Conservation (phyloP, 345 rosid species). For the Sisymbrium irio region DNA sequence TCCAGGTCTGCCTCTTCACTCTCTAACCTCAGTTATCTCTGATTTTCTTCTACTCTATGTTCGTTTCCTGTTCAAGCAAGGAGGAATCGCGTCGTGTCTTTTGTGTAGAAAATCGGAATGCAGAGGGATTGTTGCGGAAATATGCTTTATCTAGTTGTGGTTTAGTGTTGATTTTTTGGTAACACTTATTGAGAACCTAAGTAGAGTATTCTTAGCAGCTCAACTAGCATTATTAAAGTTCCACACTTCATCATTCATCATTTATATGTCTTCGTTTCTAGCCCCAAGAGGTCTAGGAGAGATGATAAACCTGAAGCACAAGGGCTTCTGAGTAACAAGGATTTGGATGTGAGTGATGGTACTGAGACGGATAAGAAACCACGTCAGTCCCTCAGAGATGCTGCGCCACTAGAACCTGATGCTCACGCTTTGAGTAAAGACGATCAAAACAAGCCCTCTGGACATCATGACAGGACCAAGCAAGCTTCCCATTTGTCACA, state of each 20-base stretch:
- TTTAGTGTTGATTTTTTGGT: not conserved
- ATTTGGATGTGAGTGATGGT: constrained; percentile 40
- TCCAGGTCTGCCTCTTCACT: constrained; percentile 45
- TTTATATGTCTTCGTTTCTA: constrained; percentile 22
- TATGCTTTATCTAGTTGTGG: not conserved
- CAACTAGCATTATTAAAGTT: too few species aligned
- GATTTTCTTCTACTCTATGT: not conserved
- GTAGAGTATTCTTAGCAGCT: not conserved
- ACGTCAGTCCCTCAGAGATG: constrained; percentile 49
- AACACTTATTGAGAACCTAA: not conserved
- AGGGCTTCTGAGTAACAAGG: constrained; percentile 36
- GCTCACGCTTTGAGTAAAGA: constrained; percentile 40
- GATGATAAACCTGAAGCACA: constrained; percentile 60
- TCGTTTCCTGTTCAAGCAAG: not conserved
- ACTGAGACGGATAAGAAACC: constrained; percentile 44
- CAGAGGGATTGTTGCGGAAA: not conserved
- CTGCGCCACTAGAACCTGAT: constrained; percentile 55
- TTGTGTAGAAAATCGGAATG: not conserved
- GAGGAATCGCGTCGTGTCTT: not conserved
- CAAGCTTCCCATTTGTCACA: constrained; percentile 44
- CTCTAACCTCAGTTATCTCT: not conserved
- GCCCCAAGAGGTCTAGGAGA: constrained; percentile 84
- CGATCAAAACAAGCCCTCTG: constrained; percentile 45
- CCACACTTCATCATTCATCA: not conserved
- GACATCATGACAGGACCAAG: constrained; percentile 37